Evolutionary conservation across 257 asterid genomes (phyloP), one percentile per base, ranked within the genome.

Genomic region (Primulina eburnea): DNA sequence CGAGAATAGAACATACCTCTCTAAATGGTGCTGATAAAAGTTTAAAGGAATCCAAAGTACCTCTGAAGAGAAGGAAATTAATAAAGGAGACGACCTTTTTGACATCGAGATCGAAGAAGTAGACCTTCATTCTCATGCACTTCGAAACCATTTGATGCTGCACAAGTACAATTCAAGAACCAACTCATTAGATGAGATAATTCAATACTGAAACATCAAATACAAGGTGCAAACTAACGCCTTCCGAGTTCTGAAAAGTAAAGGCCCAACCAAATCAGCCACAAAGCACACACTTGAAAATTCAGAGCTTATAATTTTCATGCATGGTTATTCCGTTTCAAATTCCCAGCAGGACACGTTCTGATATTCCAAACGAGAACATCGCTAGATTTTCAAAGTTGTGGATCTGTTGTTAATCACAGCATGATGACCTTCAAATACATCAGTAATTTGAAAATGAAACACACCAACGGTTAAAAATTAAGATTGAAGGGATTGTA

Each of bases 41-140:
- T 65, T 56, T 62, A 67, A 53, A 32, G 70, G 57, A 70, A 68
- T 55, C 77, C 71, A 60, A 70, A 69, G 71, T 85, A 88, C 98
- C 92, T 50, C 56, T 70, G 75, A 53, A 74, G 77, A 7, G 87
- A 56, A 61, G 96, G 96, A 73, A 85, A 92, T 70, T 92, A 92
- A 78, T 88, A 88, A 69, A 92, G 92, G 67, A 92, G 79, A 60
- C 26, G 1, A 24, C 26, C 24, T 21, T 21, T 21, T 21, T 21
- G 24, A 21, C 0, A 21, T 0, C 0, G 0, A 0, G 24, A 21
- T 21, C 24, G 0, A 21, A 24, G 26, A 24, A 24, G 26, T 56
- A 92, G 85, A 81, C 88, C 88, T 79, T 81, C 83, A 71, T 73
- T 71, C 73, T 76, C 86, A 6, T 74, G 64, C 77, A 60, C 68